Evolutionary conservation across 23 red algal species (phyloP), one percentile per base, ranked within the genome.

Genomic region (Cyanidium caldarium): DNA sequence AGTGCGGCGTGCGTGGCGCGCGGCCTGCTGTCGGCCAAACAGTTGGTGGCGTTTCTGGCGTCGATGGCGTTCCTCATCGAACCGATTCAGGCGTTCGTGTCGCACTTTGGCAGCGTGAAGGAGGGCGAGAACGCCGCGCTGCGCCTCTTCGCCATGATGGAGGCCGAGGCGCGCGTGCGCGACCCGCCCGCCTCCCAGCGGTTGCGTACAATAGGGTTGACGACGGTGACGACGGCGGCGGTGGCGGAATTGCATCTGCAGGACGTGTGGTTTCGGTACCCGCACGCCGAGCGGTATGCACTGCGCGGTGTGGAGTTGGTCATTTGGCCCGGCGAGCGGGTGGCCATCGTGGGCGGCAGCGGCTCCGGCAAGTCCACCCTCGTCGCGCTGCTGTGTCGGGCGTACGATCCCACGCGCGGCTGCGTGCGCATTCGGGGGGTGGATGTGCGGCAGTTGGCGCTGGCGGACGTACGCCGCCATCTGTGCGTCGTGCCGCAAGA

Each of bases 401-500:
- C 76, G 38, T 85, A 68, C 45, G 80, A 85, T 38, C 69, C 80
- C 16, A 20, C 34, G 26, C 5, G 51, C 44, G 80, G 80, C 33
- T 38, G 30, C 2, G 44, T 85, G 20, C 37, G 67, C 31, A 13
- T 85, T 28, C 72, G 76, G 37, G 80, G 80, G 5, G 40, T 69
- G 23, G 68, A 71, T 28, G n/a, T 75, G 33, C 72, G 38, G 12
- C 0, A 67, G 2, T 38, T 76, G 45, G 42, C 72, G 39, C 44
- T 85, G 20, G 29, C 34, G 12, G 45, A 69, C 38, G 29, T 82
- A 35, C 80, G 83, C 36, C 65, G 42, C 33, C 82, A 88, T 19
- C 25, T 98, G 40, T 80, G 79, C 31, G 45, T 98, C 16, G 92
- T 98, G 3, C 66, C 79, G 15, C 92, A 98, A 40, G 92, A 98